A percentile compares a stretch with the other conserved stretches of the same genome.
Conservation (phyloP, 2,329 filamentous ascomycete genomes). For the Meredithiella fracta region DNA sequence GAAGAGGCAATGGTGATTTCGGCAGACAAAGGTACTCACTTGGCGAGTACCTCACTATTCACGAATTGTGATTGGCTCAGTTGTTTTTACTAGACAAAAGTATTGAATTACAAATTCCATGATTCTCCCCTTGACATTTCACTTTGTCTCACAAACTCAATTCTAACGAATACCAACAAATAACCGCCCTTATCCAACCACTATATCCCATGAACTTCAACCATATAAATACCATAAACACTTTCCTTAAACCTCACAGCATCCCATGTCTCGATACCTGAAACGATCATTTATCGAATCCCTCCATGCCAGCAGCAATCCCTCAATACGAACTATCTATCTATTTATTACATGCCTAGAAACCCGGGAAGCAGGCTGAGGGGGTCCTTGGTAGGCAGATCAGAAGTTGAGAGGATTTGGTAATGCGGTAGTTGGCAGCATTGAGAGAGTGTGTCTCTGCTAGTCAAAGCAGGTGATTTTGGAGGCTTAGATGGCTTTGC, state of each 20-base stretch:
- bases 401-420: conserved; percentile 11
- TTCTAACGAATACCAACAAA: background rate
- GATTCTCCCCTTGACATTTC: no score
- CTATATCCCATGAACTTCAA: background rate
- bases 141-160: no score
- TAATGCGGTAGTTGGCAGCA: conserved; percentile 5
- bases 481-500: conserved; percentile 3
- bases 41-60: no score
- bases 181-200: background rate
- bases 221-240: background rate
- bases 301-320: background rate
- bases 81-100: no score
- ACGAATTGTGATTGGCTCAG: no score
- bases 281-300: background rate
- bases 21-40: no score
- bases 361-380: background rate
- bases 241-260: background rate
- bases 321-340: background rate
- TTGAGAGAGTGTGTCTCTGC: conserved; percentile 1
- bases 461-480: conserved; percentile 1
- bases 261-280: background rate
- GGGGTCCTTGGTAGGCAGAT: background rate
- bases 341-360: background rate
- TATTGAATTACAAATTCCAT: no score
- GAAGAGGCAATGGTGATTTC: background rate